phyloP scores from a whole-genome alignment of 352 stramenopile genomes.

The Phytophthora meadii region DNA sequence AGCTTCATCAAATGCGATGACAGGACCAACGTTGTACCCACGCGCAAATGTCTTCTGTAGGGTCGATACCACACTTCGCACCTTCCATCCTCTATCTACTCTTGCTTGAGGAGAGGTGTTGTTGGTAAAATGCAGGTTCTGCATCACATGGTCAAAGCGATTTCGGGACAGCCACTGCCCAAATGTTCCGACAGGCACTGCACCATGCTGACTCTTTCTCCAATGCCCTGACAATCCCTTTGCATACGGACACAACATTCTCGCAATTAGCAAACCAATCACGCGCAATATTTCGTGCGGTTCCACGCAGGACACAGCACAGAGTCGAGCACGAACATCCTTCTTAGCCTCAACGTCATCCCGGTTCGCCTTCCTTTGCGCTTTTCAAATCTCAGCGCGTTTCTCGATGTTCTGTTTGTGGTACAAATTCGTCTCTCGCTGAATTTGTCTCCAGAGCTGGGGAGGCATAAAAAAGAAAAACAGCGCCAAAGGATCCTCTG shows the following conservation, averaged over 20 bases:
- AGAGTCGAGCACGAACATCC: not conserved
- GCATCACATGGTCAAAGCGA: slow-evolving; percentile 4
- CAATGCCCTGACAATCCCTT: not conserved
- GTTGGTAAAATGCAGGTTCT: slow-evolving; percentile 6
- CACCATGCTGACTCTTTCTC: not conserved
- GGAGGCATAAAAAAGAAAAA: slow-evolving; percentile 3
- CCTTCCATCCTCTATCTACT: slow-evolving; percentile 1
- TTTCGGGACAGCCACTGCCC: not conserved
- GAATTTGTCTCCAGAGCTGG: not conserved
- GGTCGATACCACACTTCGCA: not conserved
- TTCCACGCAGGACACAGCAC: not conserved
- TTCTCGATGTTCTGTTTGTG: not conserved
- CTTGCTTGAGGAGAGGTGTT: not conserved
- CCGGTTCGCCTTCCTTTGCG: not conserved
- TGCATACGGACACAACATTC: not conserved
- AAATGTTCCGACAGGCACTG: not conserved
- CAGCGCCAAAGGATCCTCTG: not conserved
- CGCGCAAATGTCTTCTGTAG: slow-evolving; percentile 5
- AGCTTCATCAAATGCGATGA: slow-evolving; percentile 7
- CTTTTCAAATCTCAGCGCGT: not conserved
- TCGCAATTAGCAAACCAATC: not conserved
- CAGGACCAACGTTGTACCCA: not conserved
- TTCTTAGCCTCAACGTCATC: not conserved
- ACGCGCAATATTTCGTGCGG: not conserved
- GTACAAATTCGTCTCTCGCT: not conserved